Evolutionary conservation across 2,329 filamentous ascomycete genomes (phyloP), one percentile per base, ranked within the genome.

Genomic region (Trichophyton verrucosum): DNA sequence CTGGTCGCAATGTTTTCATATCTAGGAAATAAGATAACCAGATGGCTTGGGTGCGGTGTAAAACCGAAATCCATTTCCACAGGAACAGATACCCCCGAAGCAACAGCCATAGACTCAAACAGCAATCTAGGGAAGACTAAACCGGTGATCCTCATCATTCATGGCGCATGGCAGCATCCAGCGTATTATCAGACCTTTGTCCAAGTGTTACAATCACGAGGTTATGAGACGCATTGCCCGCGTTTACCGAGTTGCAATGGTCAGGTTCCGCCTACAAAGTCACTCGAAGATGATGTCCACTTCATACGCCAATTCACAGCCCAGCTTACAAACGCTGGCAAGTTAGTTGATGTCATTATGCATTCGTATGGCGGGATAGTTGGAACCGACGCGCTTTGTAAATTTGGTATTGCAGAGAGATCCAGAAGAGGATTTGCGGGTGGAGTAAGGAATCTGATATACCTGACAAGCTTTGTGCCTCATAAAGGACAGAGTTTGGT

Each of bases 331-430:
- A 66, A 69, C 22, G 51, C 61, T 11, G 68, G 69, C 8, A 73
- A 71, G 38, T 69, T 74, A 40, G 70, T 75, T 5, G 57, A 75
- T 8, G 64, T 75, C 15, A 61, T 74, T 2, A 63, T 68, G 38
- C 73, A 76, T 60, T 74, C 71, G 11, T 76, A 74, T 67, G 67
- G 69, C 15, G 73, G 72, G n/a, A 64, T 72, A 0, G 62, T 71
- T 2, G 66, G 65, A 0, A 65, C 65, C 17, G 69, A 66, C 46
- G 73, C 68, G 3, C 61, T 73, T 3, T 62, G 64, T 11, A 73
- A 69, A 1, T 62, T 71, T 1, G 58, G 60, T 1, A 68, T 68
- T 55, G 65, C 64, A 49, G 70, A 70, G 40, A 65, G 69, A 27
- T 59, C 63, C 49, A 60, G 60, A 56, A 60, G 66, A 38, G 71